Percentiles rank a stretch among this genome's conserved stretches.
Conservation (phyloP, 2,329 filamentous ascomycete genomes). For the Diplodia corticola region DNA sequence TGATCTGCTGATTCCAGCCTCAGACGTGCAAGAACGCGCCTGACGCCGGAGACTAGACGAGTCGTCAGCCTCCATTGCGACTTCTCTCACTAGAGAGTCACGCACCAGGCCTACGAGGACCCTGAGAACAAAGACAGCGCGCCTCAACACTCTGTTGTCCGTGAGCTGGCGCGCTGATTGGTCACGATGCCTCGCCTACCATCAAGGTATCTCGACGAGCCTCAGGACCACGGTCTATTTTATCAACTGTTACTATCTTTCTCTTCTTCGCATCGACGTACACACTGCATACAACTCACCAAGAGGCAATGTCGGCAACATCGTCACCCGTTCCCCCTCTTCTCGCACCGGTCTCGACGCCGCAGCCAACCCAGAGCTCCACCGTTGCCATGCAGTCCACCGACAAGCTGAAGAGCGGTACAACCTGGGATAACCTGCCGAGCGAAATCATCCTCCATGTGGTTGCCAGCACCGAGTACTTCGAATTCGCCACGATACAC, state of each 20-base stretch:
- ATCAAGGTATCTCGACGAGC: conserved; percentile 14
- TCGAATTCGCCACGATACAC: conserved; percentile 4
- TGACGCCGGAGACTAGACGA: neutral
- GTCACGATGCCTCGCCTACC: conserved; percentile 9
- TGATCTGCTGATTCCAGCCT: neutral
- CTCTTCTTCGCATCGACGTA: neutral
- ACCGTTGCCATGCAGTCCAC: neutral
- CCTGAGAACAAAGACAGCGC: neutral
- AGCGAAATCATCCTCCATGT: conserved; percentile 12
- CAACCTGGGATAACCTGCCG: neutral
- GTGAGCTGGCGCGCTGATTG: neutral
- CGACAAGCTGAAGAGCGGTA: neutral
- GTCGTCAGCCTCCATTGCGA: neutral
- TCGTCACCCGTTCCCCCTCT: neutral
- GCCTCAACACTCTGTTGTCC: conserved; percentile 11
- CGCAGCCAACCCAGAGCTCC: neutral
- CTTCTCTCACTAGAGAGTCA: neutral
- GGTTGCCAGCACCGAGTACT: conserved; percentile 1
- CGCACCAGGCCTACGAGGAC: neutral
- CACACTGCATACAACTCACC: neutral
- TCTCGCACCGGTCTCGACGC: neutral
- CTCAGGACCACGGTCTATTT: neutral
- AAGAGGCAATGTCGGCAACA: neutral
- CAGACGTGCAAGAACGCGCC: neutral
- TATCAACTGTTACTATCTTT: neutral